These are phyloP conservation scores for Phytophthora sp. DNA, from an alignment of 352 stramenopile species.

Conservation along the genomic window DNA sequence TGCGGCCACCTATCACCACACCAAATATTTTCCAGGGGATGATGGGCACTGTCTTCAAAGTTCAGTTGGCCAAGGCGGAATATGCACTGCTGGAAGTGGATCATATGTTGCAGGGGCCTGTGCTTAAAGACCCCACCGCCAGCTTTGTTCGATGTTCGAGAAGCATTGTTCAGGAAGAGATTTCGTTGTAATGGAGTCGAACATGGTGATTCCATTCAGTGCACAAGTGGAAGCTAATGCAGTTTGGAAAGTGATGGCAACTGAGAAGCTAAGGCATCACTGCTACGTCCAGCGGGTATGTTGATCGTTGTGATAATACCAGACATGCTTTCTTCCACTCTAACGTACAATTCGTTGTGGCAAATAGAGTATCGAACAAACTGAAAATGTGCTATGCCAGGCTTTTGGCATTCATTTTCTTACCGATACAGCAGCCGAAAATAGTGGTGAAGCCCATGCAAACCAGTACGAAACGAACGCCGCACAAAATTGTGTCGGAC, in stretches of 20 bases:
- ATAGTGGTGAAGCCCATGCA: slow-evolving; percentile 11
- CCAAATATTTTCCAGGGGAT: too few relatives aligned
- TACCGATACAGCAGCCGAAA: background rate
- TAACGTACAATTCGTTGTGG: too few relatives aligned
- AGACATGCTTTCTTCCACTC: too few relatives aligned
- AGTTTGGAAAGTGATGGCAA: slow-evolving; percentile 20
- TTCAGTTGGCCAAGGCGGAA: slow-evolving; percentile 6
- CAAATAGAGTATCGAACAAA: slow-evolving; percentile 1
- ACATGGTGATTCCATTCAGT: slow-evolving; percentile 13
- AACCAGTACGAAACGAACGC: too few relatives aligned
- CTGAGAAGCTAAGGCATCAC: slow-evolving; percentile 19
- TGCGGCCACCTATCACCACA: too few relatives aligned
- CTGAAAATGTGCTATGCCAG: slow-evolving; percentile 16
- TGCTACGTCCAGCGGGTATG: slow-evolving; percentile 36
- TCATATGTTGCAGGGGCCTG: background rate
- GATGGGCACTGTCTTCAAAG: slow-evolving; percentile 1
- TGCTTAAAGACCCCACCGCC: background rate
- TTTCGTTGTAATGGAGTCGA: slow-evolving; percentile 15
- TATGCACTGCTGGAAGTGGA: slow-evolving; percentile 9
- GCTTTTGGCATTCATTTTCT: slow-evolving; percentile 2
- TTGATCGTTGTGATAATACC: background rate
- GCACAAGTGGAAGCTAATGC: slow-evolving; percentile 5
- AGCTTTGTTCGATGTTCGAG: slow-evolving; percentile 11
- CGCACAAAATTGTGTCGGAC: too few relatives aligned
- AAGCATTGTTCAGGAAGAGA: background rate